Conservation (phyloP, 257 asterid species). For the Solanum lycopersicoides region DNA sequence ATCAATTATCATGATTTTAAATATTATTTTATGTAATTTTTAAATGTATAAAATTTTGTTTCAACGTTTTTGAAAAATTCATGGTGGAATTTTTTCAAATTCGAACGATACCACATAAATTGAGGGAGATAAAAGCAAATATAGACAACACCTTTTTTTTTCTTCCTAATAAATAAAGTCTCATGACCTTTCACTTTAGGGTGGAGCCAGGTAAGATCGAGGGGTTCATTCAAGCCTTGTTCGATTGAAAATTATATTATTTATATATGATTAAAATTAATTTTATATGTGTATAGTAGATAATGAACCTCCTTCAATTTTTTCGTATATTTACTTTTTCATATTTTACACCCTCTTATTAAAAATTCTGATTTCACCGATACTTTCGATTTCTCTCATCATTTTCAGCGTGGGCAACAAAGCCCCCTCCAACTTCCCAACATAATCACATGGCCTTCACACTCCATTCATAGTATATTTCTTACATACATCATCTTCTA, state of each 20-base stretch:
- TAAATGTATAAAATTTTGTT: not conserved
- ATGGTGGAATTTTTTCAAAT: not conserved
- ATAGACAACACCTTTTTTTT: not conserved
- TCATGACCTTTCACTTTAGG: not conserved
- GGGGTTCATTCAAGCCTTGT: not conserved
- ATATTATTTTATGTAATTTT: not conserved
- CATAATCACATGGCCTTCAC: slow-evolving; percentile 1
- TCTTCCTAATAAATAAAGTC: not conserved
- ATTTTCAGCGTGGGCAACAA: slow-evolving; percentile 5
- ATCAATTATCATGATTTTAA: not conserved
- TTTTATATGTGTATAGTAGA: not conserved
- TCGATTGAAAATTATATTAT: not conserved
- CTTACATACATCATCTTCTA: not conserved
- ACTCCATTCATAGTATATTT: not conserved
- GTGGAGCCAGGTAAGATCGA: not conserved
- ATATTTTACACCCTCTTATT: not conserved
- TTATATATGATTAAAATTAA: not conserved
- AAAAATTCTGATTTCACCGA: not conserved
- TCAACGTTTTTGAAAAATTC: not conserved
- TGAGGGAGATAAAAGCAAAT: not conserved
- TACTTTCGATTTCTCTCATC: not conserved
- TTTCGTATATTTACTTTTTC: not conserved
- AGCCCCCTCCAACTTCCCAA: not conserved
- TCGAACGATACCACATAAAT: not conserved
- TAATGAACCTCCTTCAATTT: not conserved